Evolutionary conservation across 2,329 filamentous ascomycete species (phyloP).

Genomic region (Colletotrichum magnum): DNA sequence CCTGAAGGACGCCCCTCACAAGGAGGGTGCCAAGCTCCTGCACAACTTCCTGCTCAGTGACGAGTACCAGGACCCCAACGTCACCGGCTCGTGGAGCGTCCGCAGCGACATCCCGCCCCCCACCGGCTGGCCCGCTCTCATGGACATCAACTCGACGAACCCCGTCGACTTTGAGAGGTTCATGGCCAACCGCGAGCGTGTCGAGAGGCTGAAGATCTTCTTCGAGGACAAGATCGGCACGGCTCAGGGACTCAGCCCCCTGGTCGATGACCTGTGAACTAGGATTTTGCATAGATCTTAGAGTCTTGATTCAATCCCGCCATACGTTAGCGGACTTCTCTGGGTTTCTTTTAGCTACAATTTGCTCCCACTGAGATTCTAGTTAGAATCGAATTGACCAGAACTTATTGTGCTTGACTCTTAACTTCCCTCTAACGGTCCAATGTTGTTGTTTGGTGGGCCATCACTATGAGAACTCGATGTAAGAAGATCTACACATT

Average conservation of each 20-base stretch:
- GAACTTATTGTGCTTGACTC: no score
- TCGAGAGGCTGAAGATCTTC: constrained; percentile 58
- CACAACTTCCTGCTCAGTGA: constrained; percentile 60
- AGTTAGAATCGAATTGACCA: no score
- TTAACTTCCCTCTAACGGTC: no score
- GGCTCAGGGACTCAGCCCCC: constrained; percentile 57
- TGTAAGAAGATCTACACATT: no score
- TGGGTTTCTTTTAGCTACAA: no score
- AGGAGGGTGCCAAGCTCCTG: constrained; percentile 65
- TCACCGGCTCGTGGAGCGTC: constrained; percentile 49
- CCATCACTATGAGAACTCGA: no score
- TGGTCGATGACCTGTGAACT: constrained; percentile 44
- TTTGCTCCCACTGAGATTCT: no score
- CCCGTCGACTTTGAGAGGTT: constrained; percentile 54
- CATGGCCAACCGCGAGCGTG: constrained; percentile 56
- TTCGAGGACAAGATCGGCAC: constrained; percentile 60
- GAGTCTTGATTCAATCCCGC: no score
- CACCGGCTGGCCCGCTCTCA: constrained; percentile 47
- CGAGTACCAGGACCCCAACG: constrained; percentile 52
- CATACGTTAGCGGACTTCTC: no score
- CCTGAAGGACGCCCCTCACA: constrained; percentile 61
- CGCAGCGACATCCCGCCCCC: constrained; percentile 44
- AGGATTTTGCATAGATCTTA: no score
- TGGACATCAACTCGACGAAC: constrained; percentile 50
- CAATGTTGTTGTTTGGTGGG: no score